Evolutionary conservation across 306 rosid genomes (phyloP).

Genomic region (Trifolium subterraneum): DNA sequence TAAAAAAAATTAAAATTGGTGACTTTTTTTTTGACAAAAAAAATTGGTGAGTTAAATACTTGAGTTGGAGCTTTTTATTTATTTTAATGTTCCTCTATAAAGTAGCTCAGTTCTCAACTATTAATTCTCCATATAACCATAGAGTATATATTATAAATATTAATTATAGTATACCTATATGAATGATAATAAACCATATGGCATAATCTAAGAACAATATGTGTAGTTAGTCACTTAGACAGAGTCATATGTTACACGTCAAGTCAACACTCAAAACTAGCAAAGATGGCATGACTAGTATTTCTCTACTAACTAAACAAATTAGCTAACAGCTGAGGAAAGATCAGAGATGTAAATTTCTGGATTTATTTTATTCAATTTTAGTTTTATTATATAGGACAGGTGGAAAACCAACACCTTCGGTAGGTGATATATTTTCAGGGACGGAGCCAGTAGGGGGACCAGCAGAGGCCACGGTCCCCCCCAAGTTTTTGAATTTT

Average conservation of each 20-base stretch:
- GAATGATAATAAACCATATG: not conserved
- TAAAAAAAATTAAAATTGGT: no score
- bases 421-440: no score
- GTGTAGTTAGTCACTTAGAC: not conserved
- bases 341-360: slow-evolving; percentile 7
- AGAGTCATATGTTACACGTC: not conserved
- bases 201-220: slow-evolving; percentile 2
- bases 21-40: no score
- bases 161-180: no score
- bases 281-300: slow-evolving; percentile 40
- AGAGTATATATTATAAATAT: no score
- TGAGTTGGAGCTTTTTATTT: not conserved
- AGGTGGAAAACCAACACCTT: no score
- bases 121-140: not conserved
- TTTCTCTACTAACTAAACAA: no score
- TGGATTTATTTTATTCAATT: no score
- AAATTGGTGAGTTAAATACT: slow-evolving; percentile 14
- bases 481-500: no score
- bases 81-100: slow-evolving; percentile 3
- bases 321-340: not conserved
- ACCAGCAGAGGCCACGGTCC: no score
- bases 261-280: slow-evolving; percentile 17
- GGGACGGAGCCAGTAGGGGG: no score
- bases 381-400: no score
- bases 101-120: not conserved